Evolutionary conservation across 768 basidiomycete species (phyloP), one percentile per base, ranked within the genome.

Genomic region (Leccinum subtestaceum): DNA sequence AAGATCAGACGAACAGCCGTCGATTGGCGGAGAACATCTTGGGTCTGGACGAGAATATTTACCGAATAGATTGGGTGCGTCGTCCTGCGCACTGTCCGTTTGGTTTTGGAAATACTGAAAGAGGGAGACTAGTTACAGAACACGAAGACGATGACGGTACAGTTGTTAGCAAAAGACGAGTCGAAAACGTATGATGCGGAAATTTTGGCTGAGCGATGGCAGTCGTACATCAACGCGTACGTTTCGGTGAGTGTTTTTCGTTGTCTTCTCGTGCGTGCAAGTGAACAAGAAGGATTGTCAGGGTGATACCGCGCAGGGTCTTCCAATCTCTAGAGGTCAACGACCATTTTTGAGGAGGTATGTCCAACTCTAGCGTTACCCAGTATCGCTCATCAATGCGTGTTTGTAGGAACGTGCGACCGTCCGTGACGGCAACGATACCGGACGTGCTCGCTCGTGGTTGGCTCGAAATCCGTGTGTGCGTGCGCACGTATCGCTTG

Each of bases 401-500:
- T 19, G 1, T 2, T 4, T 43, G 15, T 19, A 76, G 72, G 63
- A 66, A 70, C 52, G 55, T 67, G 21, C 61, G 55, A 34, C 52
- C 58, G 6, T 43, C 62, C 4, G 60, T 52, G 46, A 55, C 13
- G 13, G 45, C 77, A 11, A 63, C 68, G 4, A 73, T 72, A 10
- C 81, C 80, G 0, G 76, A 83, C 45, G 74, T 83, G 23, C 65
- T 79, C 29, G 78, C 84, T 1, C 78, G 70, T 38, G 87, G 88
- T 32, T 81, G 81, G 3, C 79, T 95, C 17, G 90, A 93, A 72
- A 90, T 92, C 69, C 88, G 88, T 61, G 83, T 97, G 57, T 96
- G 95, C 72, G 63, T 25, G 17, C 64, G 67, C 4, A 68, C 67
- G n/a, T 68, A 68, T 10, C 67, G 67, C 29, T 52, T 68, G 47